phyloP scores from a whole-genome alignment of 805 yeast species.

The Sugiyamaella mastotermitis region DNA sequence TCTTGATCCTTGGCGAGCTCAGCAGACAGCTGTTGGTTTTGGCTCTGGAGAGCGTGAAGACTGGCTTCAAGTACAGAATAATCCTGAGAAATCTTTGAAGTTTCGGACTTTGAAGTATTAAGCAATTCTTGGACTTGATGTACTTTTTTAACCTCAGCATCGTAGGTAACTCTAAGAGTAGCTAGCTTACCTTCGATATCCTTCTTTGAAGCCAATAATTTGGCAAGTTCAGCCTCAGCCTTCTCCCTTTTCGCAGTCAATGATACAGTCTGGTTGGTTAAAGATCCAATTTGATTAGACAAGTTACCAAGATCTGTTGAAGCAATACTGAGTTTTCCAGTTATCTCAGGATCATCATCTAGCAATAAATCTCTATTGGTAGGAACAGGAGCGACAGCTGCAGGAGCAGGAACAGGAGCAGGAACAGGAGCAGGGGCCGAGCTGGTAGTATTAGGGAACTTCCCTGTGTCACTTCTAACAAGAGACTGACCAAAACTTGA shows the following conservation, averaged over 20 bases:
- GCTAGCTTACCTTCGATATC: conserved; percentile 69
- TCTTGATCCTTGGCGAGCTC: conserved; percentile 63
- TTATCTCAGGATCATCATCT: conserved; percentile 47
- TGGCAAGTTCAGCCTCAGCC: conserved; percentile 73
- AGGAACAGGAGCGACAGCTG: conserved; percentile 18
- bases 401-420: conserved; percentile 17
- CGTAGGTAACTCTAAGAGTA: conserved; percentile 63
- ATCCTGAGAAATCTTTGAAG: conserved; percentile 64
- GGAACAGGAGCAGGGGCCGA: conserved; percentile 32
- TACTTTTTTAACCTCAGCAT: conserved; percentile 70
- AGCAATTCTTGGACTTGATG: conserved; percentile 63
- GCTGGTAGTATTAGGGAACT: too few species aligned
- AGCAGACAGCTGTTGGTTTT: conserved; percentile 54
- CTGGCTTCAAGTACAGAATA: conserved; percentile 73
- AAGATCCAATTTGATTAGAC: conserved; percentile 75
- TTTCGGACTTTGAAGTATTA: conserved; percentile 54
- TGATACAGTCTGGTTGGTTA: conserved; percentile 66
- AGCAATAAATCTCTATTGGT: conserved; percentile 43
- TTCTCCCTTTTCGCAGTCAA: conserved; percentile 63
- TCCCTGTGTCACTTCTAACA: conserved; percentile 23
- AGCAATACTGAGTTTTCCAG: conserved; percentile 68
- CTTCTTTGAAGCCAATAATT: conserved; percentile 57
- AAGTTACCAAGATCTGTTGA: conserved; percentile 81
- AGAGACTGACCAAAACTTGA: conserved; percentile 82
- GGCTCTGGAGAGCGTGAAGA: conserved; percentile 60